Conservation (phyloP, 371 early-diverging fungal genomes). For the Lichtheimia ornata region DNA sequence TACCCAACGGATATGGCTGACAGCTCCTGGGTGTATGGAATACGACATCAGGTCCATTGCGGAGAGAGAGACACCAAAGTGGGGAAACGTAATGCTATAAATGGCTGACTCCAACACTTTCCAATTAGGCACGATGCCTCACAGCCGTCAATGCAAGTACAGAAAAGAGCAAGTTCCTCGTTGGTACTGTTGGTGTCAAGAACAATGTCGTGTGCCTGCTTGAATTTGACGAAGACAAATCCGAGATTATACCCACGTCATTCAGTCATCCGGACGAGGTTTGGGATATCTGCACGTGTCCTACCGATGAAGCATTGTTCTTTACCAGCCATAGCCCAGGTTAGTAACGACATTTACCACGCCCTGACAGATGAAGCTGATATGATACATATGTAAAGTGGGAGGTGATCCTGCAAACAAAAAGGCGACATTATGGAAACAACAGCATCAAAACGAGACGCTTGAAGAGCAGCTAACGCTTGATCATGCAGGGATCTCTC, state of each 20-base stretch:
- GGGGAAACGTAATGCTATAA: too few species aligned
- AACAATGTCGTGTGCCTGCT: constrained; percentile 67
- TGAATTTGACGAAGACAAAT: constrained; percentile 73
- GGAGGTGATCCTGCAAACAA: constrained; percentile 30
- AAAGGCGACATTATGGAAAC: constrained; percentile 42
- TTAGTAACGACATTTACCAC: constrained; percentile 12
- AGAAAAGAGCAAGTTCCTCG: constrained; percentile 73
- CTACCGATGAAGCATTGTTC: constrained; percentile 60
- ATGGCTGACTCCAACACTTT: not conserved
- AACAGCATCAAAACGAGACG: constrained; percentile 13
- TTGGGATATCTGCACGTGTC: constrained; percentile 69
- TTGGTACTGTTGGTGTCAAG: constrained; percentile 70
- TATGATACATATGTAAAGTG: constrained; percentile 9
- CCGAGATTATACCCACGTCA: constrained; percentile 58
- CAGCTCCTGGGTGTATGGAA: constrained; percentile 68
- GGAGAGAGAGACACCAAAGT: too few species aligned
- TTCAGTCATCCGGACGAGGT: constrained; percentile 76
- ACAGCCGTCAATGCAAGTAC: constrained; percentile 61
- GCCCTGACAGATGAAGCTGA: not conserved
- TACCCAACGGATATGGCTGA: constrained; percentile 17
- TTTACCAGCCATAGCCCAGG: constrained; percentile 66
- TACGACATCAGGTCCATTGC: constrained; percentile 64
- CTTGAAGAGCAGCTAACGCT: constrained; percentile 22
- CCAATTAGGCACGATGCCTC: constrained; percentile 66
- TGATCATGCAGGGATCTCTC: constrained; percentile 9